Conservation (phyloP, 1,284 basidiomycete species). For the Coriolopsis trogii region DNA sequence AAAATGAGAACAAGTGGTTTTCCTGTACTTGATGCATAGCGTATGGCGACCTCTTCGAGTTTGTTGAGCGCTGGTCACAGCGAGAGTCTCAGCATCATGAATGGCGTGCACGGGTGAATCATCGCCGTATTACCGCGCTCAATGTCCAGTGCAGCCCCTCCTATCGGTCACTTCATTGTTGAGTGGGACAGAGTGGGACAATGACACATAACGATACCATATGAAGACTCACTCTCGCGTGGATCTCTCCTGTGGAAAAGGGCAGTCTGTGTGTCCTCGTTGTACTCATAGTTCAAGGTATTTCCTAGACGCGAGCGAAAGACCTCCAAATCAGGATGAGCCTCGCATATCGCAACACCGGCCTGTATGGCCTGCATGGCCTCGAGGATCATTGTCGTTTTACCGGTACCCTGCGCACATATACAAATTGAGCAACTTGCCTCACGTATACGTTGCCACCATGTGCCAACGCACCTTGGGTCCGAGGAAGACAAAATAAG, state of each 20-base stretch:
- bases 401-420: slow-evolving; percentile 55
- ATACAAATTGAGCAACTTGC: too few species aligned
- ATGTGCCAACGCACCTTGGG: slow-evolving; percentile 79
- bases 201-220: neutral
- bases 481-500: slow-evolving; percentile 78
- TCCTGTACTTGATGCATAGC: slow-evolving; percentile 54
- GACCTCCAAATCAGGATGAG: slow-evolving; percentile 70
- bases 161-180: too few species aligned
- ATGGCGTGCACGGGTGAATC: neutral
- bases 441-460: too few species aligned
- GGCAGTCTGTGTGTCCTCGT: slow-evolving; percentile 79
- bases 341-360: slow-evolving; percentile 57
- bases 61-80: slow-evolving; percentile 84
- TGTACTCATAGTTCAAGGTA: slow-evolving; percentile 76
- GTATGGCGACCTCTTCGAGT: slow-evolving; percentile 83
- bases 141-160: slow-evolving; percentile 81
- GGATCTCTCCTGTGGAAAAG: slow-evolving; percentile 85
- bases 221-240: slow-evolving; percentile 63
- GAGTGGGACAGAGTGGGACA: too few species aligned
- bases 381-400: slow-evolving; percentile 83
- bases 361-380: slow-evolving; percentile 76
- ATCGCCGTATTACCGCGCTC: slow-evolving; percentile 60
- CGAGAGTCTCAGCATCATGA: too few species aligned
- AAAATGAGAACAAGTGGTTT: slow-evolving; percentile 79
- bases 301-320: slow-evolving; percentile 84